Evolutionary conservation across 805 yeast genomes (phyloP).

Genomic region (Myxozyma neglecta): DNA sequence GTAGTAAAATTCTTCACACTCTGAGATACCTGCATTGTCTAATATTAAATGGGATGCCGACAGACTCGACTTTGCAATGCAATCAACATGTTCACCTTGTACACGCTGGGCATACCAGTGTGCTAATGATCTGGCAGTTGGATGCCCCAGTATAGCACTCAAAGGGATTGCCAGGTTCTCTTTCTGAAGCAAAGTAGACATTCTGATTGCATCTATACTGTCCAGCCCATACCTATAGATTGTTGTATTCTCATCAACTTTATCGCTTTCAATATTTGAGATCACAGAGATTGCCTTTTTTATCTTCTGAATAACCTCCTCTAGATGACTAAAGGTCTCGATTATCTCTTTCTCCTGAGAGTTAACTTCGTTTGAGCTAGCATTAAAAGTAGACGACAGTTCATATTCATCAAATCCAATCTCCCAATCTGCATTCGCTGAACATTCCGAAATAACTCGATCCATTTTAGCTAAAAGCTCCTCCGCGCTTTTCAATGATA

Average conservation of each 20-base stretch:
- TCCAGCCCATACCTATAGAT: conserved; percentile 33
- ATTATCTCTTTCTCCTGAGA: not conserved
- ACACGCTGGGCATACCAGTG: not conserved
- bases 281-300: conserved; percentile 3
- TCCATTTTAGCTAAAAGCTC: not conserved
- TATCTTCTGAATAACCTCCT: not conserved
- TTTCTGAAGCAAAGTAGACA: conserved; percentile 21
- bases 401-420: too few relatives aligned
- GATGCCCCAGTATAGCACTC: conserved; percentile 19
- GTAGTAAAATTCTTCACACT: conserved; percentile 10
- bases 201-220: conserved; percentile 33
- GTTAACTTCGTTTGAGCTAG: not conserved
- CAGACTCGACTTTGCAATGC: not conserved
- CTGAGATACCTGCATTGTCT: not conserved
- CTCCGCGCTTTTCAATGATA: not conserved
- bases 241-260: conserved; percentile 2
- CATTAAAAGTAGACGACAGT: too few relatives aligned
- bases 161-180: conserved; percentile 13
- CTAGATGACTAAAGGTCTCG: not conserved
- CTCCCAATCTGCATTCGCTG: too few relatives aligned
- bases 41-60: not conserved
- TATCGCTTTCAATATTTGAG: not conserved
- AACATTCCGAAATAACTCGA: too few relatives aligned
- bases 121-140: conserved; percentile 16
- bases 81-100: not conserved